A percentile compares a stretch with the other conserved stretches of the same genome.
These are phyloP conservation scores for Zancudomyces culisetae DNA, from an alignment of 371 early-diverging fungal species.

Conservation along the genomic window DNA sequence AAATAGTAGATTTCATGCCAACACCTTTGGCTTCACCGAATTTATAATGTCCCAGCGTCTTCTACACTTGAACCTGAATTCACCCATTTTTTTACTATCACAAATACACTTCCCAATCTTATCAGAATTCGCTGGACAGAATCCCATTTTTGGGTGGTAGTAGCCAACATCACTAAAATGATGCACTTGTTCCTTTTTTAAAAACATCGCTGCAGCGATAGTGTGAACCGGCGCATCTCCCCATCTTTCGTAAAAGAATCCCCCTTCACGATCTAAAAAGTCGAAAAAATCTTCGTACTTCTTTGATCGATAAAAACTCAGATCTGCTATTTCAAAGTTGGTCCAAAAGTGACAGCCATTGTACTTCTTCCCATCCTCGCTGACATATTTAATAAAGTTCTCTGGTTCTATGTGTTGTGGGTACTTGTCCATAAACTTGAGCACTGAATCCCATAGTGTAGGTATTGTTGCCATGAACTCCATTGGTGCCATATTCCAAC, in stretches of 20 bases:
- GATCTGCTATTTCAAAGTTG: conserved; percentile 23
- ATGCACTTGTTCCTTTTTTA: conserved; percentile 57
- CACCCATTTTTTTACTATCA: background rate
- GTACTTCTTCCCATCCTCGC: conserved; percentile 6
- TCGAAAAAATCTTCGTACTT: conserved; percentile 37
- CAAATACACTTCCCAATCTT: background rate
- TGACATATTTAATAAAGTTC: background rate
- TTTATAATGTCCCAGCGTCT: no score
- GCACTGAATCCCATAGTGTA: conserved; percentile 49
- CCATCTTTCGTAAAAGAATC: conserved; percentile 53
- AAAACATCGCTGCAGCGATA: conserved; percentile 60
- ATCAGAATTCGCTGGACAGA: conserved; percentile 30
- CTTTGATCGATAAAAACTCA: conserved; percentile 15
- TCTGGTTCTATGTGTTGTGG: background rate
- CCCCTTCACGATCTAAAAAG: conserved; percentile 38
- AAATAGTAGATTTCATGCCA: no score
- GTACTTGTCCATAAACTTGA: conserved; percentile 24
- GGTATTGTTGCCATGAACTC: conserved; percentile 66
- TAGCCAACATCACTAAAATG: conserved; percentile 78
- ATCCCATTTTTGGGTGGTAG: conserved; percentile 37
- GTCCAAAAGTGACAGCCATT: conserved; percentile 26
- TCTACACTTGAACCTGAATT: no score
- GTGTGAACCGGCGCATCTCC: conserved; percentile 71
- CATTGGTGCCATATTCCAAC: conserved; percentile 49
- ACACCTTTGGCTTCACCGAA: no score